These are phyloP conservation scores for Tulasnella sp. DNA, from an alignment of 768 basidiomycete species.

Conservation along the genomic window DNA sequence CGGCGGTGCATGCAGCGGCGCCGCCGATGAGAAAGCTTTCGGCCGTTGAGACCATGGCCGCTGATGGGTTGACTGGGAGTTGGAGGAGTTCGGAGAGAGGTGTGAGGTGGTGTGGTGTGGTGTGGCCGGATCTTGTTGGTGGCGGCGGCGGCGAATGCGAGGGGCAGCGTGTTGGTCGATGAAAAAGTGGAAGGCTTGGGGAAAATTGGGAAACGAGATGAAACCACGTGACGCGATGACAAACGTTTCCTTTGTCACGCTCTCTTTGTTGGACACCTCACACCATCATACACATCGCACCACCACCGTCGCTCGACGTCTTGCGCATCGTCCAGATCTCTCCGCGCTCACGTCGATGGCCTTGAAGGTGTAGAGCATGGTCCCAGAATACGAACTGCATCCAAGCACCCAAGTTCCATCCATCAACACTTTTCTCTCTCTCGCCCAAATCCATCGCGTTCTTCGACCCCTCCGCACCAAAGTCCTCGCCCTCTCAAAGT, in stretches of 20 bases:
- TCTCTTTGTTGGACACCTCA: background rate
- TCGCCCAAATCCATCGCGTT: conserved; percentile 20
- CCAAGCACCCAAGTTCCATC: background rate
- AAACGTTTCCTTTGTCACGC: background rate
- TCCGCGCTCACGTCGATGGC: background rate
- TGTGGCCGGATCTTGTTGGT: background rate
- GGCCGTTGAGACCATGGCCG: conserved; percentile 49
- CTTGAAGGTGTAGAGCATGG: background rate
- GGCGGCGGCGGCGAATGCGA: background rate
- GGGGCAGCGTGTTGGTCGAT: background rate
- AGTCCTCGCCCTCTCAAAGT: conserved; percentile 4
- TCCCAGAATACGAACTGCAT: background rate
- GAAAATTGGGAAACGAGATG: background rate
- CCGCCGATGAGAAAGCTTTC: conserved; percentile 90
- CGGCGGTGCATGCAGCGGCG: conserved; percentile 81
- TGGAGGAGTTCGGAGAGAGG: too few relatives aligned
- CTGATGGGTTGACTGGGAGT: background rate
- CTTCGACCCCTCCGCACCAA: conserved; percentile 21
- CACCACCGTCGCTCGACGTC: too few relatives aligned
- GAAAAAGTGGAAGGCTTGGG: conserved; percentile 7
- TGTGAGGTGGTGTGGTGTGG: background rate
- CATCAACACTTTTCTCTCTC: background rate
- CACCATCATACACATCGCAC: too few relatives aligned
- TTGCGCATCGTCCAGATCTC: background rate
- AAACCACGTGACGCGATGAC: background rate